Evolutionary conservation across 1,139 yeast genomes (phyloP).

Genomic region (Nakaseomyces uthaithaninus): DNA sequence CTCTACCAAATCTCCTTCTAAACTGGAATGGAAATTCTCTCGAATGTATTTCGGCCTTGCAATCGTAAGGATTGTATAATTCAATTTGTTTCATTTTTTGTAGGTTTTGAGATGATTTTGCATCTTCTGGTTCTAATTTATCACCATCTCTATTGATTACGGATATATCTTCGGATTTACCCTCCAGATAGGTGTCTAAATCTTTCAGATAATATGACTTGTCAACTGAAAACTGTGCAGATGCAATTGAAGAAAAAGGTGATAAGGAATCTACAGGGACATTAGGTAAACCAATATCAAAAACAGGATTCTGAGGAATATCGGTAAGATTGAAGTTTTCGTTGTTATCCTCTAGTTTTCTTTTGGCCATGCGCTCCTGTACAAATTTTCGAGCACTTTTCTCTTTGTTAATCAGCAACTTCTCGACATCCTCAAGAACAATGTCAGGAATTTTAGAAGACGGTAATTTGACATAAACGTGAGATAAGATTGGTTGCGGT

Average conservation of each 20-base stretch:
- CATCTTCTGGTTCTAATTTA: slow-evolving; percentile 7
- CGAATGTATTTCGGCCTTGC: slow-evolving; percentile 29
- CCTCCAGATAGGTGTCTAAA: slow-evolving; percentile 23
- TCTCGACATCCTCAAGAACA: slow-evolving; percentile 76
- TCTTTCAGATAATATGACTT: slow-evolving; percentile 43
- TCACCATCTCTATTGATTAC: slow-evolving; percentile 28
- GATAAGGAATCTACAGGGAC: slow-evolving; percentile 41
- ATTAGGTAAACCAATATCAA: slow-evolving; percentile 55
- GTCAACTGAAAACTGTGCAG: slow-evolving; percentile 64
- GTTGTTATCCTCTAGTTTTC: slow-evolving; percentile 60
- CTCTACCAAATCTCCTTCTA: slow-evolving; percentile 70
- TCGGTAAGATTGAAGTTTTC: slow-evolving; percentile 81
- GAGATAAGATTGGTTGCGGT: slow-evolving; percentile 34
- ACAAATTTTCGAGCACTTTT: slow-evolving; percentile 74
- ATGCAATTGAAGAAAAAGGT: slow-evolving; percentile 74
- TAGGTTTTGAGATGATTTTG: slow-evolving; percentile 13
- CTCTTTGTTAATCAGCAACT: slow-evolving; percentile 66
- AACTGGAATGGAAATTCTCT: slow-evolving; percentile 54
- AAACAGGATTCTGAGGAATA: slow-evolving; percentile 82
- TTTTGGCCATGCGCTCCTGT: slow-evolving; percentile 65
- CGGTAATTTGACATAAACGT: slow-evolving; percentile 80
- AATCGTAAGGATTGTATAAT: slow-evolving; percentile 27
- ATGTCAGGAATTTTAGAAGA: slow-evolving; percentile 90
- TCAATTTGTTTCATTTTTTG: slow-evolving; percentile 25
- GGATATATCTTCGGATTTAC: slow-evolving; percentile 18